phyloP scores from a whole-genome alignment of 768 basidiomycete genomes.

The Clitopilus passeckerianus region DNA sequence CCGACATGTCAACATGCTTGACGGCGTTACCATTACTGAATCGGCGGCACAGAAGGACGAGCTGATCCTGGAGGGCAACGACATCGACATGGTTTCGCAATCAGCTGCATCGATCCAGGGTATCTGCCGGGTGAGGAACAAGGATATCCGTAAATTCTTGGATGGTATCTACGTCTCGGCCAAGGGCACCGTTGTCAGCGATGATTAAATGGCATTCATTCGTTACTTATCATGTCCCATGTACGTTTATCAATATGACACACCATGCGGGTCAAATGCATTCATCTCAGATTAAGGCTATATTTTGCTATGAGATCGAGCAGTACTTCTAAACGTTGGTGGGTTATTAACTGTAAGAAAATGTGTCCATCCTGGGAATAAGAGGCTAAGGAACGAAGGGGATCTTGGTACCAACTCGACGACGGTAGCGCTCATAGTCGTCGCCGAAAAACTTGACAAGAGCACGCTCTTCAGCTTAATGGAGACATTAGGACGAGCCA shows the following conservation, averaged over 20 bases:
- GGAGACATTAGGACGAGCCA: conserved; percentile 1
- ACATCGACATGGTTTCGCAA: conserved; percentile 96
- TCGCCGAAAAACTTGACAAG: conserved; percentile 88
- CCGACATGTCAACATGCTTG: conserved; percentile 88
- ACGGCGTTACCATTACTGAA: conserved; percentile 79
- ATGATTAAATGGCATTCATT: conserved; percentile 28
- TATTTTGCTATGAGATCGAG: not conserved
- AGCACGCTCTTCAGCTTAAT: conserved; percentile 72
- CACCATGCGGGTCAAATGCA: not conserved
- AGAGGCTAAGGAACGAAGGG: conserved; percentile 69
- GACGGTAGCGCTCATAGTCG: conserved; percentile 74
- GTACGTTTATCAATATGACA: conserved; percentile 4
- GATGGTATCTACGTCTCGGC: conserved; percentile 92
- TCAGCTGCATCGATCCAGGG: conserved; percentile 98
- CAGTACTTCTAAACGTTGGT: not conserved
- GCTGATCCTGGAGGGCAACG: conserved; percentile 90
- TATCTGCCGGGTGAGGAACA: conserved; percentile 95
- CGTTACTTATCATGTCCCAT: conserved; percentile 4
- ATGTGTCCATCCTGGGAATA: not conserved
- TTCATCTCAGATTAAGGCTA: not conserved
- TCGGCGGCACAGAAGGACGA: conserved; percentile 94
- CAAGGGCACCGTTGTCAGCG: conserved; percentile 57
- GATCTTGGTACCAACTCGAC: conserved; percentile 78
- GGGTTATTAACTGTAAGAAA: not conserved
- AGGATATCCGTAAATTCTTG: conserved; percentile 99